These are phyloP conservation scores for Hypoxylon rickii DNA, from an alignment of 495 filamentous ascomycete species.

Conservation along the genomic window DNA sequence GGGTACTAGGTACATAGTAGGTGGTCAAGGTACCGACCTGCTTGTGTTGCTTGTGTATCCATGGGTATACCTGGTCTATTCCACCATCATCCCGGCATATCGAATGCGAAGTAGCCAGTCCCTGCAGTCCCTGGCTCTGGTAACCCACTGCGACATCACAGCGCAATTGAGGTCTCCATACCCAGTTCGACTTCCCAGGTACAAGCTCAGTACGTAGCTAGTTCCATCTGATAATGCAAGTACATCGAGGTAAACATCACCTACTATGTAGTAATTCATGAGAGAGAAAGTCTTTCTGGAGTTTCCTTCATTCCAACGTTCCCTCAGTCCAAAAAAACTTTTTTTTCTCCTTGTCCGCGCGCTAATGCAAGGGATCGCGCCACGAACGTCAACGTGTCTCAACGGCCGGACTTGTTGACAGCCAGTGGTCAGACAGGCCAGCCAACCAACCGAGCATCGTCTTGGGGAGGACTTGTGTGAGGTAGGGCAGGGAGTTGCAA, in stretches of 20 bases:
- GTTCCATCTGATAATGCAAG: not conserved
- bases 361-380: slow-evolving; percentile 29
- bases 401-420: not conserved
- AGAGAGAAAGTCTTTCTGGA: no score
- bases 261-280: no score
- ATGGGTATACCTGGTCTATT: no score
- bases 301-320: slow-evolving; percentile 30
- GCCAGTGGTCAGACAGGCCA: not conserved
- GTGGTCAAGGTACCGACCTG: no score
- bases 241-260: not conserved
- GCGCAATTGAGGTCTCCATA: not conserved
- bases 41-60: no score
- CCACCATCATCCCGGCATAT: not conserved
- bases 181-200: not conserved
- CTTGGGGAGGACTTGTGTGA: slow-evolving; percentile 19
- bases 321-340: slow-evolving; percentile 10
- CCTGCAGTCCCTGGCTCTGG: not conserved
- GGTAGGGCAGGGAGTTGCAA: slow-evolving; percentile 15
- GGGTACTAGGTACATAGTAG: no score
- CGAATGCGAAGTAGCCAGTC: no score
- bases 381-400: slow-evolving; percentile 17
- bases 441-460: not conserved
- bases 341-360: no score
- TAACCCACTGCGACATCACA: not conserved
- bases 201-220: not conserved